Conservation (phyloP, 441 rosid genomes). For the Theobroma grandiflorum region DNA sequence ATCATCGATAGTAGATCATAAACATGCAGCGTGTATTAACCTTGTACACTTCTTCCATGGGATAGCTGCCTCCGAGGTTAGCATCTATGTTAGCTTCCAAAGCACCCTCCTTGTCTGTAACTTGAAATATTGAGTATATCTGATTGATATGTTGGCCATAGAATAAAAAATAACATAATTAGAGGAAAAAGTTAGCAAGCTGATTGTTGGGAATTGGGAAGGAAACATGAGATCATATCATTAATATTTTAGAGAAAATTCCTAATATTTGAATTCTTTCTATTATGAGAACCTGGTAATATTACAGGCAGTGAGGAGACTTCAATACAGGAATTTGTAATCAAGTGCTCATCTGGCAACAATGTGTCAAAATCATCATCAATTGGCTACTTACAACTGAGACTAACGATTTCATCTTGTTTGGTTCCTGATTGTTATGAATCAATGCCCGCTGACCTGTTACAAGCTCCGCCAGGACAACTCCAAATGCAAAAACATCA, state of each 20-base stretch:
- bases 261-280: too few relatives aligned
- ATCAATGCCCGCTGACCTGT: conserved; percentile 62
- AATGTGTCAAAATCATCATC: neutral
- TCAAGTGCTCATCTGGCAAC: too few relatives aligned
- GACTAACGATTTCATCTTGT: conserved; percentile 53
- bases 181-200: neutral
- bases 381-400: conserved; percentile 44
- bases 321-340: too few relatives aligned
- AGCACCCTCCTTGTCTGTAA: conserved; percentile 47
- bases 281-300: too few relatives aligned
- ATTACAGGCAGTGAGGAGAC: too few relatives aligned
- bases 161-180: neutral
- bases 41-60: conserved; percentile 54
- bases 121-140: conserved; percentile 49
- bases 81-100: conserved; percentile 48
- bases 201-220: too few relatives aligned
- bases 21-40: conserved; percentile 27
- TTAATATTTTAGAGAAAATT: too few relatives aligned
- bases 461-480: conserved; percentile 66
- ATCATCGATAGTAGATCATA: neutral
- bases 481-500: conserved; percentile 71
- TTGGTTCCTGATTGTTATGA: conserved; percentile 52
- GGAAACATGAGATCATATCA: too few relatives aligned
- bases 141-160: conserved; percentile 19
- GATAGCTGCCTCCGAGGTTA: conserved; percentile 53